A percentile compares a stretch with the other conserved stretches of the same genome.
Evolutionary conservation across 2,329 filamentous ascomycete genomes (phyloP).

Genomic region (Neopestalotiopsis rosae): DNA sequence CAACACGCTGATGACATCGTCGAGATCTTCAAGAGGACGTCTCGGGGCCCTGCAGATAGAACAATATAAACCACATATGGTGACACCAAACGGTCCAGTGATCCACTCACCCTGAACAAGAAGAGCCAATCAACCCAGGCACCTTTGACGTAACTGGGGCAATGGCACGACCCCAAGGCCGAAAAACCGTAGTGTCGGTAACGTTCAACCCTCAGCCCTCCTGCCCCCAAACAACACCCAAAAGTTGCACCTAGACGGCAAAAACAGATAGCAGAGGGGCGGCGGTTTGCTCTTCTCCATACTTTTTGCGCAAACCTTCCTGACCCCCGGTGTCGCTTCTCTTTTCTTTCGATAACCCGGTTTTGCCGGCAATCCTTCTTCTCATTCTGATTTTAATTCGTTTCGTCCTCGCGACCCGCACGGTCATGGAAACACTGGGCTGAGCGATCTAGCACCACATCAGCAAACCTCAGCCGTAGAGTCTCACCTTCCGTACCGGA

Average conservation of each 20-base stretch:
- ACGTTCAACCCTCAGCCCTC: not conserved
- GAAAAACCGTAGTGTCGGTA: not conserved
- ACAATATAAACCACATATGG: conserved; percentile 2
- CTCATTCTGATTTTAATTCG: not conserved
- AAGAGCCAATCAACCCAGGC: not conserved
- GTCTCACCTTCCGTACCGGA: not conserved
- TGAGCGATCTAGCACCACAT: not conserved
- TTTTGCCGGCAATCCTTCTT: not conserved
- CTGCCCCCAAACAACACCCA: not conserved
- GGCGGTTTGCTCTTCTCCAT: not conserved
- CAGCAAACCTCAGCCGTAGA: not conserved
- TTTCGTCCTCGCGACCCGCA: too few species aligned
- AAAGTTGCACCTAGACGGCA: not conserved
- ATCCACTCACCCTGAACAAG: not conserved
- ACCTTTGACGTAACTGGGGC: not conserved
- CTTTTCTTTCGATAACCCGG: not conserved
- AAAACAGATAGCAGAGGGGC: not conserved
- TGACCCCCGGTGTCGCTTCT: not conserved
- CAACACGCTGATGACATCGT: not conserved
- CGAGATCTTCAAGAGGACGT: not conserved
- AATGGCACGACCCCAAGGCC: not conserved
- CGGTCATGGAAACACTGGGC: not conserved
- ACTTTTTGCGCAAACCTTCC: not conserved
- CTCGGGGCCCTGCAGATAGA: not conserved
- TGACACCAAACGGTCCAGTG: not conserved